These are phyloP conservation scores for Lagerstroemia speciosa DNA, from an alignment of 345 rosid genomes.

Conservation along the genomic window DNA sequence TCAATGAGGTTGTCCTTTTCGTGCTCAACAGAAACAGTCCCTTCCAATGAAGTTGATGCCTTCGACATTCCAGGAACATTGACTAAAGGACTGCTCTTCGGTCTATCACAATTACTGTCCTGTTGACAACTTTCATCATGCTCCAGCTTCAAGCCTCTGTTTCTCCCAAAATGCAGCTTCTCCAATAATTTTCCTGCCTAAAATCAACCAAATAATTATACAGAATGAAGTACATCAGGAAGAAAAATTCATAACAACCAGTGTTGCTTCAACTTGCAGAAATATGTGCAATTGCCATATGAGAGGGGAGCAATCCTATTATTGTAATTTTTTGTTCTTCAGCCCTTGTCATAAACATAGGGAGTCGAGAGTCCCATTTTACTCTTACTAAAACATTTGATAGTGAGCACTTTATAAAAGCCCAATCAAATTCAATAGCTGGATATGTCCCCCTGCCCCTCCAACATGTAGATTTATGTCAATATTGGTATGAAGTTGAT, in stretches of 20 bases:
- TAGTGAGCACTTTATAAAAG: background rate
- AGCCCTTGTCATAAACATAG: background rate
- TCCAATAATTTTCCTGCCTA: conserved; percentile 64
- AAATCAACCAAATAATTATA: conserved; percentile 11
- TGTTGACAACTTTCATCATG: conserved; percentile 15
- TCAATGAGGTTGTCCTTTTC: background rate
- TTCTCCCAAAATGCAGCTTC: conserved; percentile 45
- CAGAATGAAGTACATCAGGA: conserved; percentile 5
- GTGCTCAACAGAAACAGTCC: conserved; percentile 9
- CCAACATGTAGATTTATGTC: background rate
- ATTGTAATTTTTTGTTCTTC: background rate
- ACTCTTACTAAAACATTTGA: background rate
- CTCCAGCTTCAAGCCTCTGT: conserved; percentile 19
- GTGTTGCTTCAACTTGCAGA: background rate
- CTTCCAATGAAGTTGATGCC: conserved; percentile 17
- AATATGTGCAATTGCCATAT: background rate
- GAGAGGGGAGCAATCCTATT: background rate
- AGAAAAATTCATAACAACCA: background rate
- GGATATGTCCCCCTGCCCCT: background rate
- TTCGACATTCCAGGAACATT: conserved; percentile 13
- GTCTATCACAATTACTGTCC: conserved; percentile 12
- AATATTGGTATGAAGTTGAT: background rate
- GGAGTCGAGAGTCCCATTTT: background rate
- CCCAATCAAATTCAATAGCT: background rate
- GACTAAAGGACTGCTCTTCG: conserved; percentile 9